Percentiles rank a stretch among this genome's conserved stretches.
phyloP scores from a whole-genome alignment of 1,284 basidiomycete species.

The Anthracocystis panici-leucophaei region DNA sequence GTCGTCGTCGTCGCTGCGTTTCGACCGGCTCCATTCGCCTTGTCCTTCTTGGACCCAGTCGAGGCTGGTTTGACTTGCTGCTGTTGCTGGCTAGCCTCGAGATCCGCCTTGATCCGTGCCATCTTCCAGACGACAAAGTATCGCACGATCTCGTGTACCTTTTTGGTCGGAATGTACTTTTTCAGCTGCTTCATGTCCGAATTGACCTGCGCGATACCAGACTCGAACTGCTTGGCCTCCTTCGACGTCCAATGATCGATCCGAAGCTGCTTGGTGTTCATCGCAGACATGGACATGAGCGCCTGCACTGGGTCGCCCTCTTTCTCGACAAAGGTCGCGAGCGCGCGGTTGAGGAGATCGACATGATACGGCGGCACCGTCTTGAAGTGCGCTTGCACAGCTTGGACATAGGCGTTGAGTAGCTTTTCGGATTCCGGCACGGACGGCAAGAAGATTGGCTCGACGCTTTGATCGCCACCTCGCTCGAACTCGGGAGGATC shows the following conservation, averaged over 20 bases:
- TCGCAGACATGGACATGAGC: constrained; percentile 79
- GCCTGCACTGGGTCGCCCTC: constrained; percentile 80
- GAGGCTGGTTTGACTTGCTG: constrained; percentile 12
- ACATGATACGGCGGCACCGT: constrained; percentile 74
- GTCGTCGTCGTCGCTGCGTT: constrained; percentile 9
- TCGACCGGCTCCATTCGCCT: constrained; percentile 22
- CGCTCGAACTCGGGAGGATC: constrained; percentile 73
- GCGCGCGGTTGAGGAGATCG: constrained; percentile 87
- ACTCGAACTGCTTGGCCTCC: constrained; percentile 81
- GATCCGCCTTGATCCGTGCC: constrained; percentile 65
- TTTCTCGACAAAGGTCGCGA: constrained; percentile 77
- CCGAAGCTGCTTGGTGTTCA: constrained; percentile 74
- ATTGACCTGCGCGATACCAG: constrained; percentile 78
- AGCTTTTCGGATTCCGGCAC: constrained; percentile 66
- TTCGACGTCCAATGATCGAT: constrained; percentile 75
- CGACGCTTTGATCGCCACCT: constrained; percentile 80
- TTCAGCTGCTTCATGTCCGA: constrained; percentile 82
- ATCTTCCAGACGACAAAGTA: constrained; percentile 89
- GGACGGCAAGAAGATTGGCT: constrained; percentile 73
- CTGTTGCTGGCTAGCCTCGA: constrained; percentile 29
- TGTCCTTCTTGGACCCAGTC: constrained; percentile 19
- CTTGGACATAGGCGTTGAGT: constrained; percentile 83
- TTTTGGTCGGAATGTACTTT: constrained; percentile 79
- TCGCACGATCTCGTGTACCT: constrained; percentile 81
- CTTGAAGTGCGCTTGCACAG: constrained; percentile 41